Percentiles rank a stretch among this genome's conserved stretches.
These are phyloP conservation scores for Sporisorium iseilematis-ciliati DNA, from an alignment of 1,284 basidiomycete species.

Conservation along the genomic window DNA sequence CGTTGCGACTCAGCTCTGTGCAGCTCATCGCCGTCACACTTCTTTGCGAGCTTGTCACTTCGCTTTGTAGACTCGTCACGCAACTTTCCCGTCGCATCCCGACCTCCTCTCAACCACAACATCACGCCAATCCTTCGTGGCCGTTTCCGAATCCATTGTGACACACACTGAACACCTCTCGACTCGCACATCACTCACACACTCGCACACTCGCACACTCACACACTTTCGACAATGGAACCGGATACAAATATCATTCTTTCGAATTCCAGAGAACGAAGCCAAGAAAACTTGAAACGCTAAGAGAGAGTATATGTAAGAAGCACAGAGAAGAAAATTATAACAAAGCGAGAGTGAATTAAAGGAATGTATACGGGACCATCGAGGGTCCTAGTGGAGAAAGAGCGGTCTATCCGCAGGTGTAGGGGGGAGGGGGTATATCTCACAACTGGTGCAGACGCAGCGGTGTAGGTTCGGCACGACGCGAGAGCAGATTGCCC, in stretches of 20 bases:
- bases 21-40: too few species aligned
- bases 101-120: too few species aligned
- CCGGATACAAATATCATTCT: not conserved
- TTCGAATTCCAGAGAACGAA: not conserved
- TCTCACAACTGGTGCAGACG: not conserved
- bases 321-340: not conserved
- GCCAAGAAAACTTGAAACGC: not conserved
- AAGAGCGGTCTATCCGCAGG: not conserved
- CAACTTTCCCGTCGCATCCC: too few species aligned
- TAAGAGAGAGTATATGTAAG: not conserved
- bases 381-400: not conserved
- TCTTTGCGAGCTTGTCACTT: too few species aligned
- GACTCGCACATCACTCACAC: too few species aligned
- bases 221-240: too few species aligned
- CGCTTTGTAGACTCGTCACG: too few species aligned
- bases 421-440: not conserved
- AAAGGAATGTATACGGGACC: not conserved
- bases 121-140: too few species aligned
- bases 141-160: too few species aligned
- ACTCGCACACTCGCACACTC: too few species aligned
- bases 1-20: too few species aligned
- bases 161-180: too few species aligned
- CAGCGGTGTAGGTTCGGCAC: not conserved
- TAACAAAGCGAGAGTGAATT: not conserved
- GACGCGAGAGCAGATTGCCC: not conserved